These are phyloP conservation scores for Aspergillus vadensis DNA, from an alignment of 2,329 filamentous ascomycete genomes.

Conservation along the genomic window DNA sequence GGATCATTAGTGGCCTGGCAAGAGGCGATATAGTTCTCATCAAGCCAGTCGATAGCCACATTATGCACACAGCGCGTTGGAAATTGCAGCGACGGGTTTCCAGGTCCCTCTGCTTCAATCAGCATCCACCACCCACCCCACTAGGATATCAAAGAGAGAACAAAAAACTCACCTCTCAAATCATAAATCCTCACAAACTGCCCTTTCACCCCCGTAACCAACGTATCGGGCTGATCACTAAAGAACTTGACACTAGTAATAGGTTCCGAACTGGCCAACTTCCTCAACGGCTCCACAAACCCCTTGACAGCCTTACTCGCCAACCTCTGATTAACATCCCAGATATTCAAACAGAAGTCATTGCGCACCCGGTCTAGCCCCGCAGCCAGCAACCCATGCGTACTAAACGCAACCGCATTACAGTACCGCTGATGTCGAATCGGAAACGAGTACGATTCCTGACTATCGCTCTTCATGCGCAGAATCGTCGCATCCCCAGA, in stretches of 20 bases:
- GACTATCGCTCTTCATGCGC: constrained; percentile 55
- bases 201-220: constrained; percentile 63
- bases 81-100: constrained; percentile 49
- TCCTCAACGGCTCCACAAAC: constrained; percentile 55
- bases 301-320: constrained; percentile 37
- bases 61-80: constrained; percentile 65
- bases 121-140: constrained; percentile 1
- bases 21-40: constrained; percentile 67
- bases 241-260: constrained; percentile 69
- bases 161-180: constrained; percentile 55
- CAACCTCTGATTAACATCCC: constrained; percentile 58
- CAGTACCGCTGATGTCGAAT: constrained; percentile 65
- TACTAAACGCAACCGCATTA: constrained; percentile 65
- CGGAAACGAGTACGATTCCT: constrained; percentile 54
- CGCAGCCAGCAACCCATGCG: constrained; percentile 59
- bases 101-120: constrained; percentile 33
- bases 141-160: background rate
- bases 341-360: constrained; percentile 66
- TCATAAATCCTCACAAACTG: constrained; percentile 65
- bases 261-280: constrained; percentile 62
- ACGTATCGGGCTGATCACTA: constrained; percentile 58
- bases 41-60: constrained; percentile 63
- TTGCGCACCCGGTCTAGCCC: constrained; percentile 65
- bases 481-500: constrained; percentile 64
- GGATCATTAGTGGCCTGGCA: constrained; percentile 58